Evolutionary conservation across 208 protist genomes (phyloP).

Genomic region (Leishmania turanica): DNA sequence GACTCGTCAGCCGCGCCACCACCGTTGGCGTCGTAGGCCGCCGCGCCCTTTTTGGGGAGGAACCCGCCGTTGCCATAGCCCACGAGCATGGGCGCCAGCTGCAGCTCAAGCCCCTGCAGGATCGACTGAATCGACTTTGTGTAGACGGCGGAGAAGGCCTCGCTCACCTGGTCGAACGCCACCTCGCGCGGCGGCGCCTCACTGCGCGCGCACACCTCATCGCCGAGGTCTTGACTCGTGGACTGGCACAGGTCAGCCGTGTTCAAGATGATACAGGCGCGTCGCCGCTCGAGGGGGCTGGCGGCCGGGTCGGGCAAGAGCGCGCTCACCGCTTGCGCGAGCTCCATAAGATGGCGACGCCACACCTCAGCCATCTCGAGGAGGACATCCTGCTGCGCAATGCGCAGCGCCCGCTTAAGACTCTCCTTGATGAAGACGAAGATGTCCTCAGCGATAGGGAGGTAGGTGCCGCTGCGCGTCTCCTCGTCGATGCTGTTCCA

Average conservation of each 20-base stretch:
- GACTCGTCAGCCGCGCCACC: constrained; percentile 56
- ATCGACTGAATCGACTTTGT: constrained; percentile 65
- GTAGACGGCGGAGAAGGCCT: constrained; percentile 79
- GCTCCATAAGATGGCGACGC: constrained; percentile 73
- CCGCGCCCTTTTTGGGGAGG: constrained; percentile 19
- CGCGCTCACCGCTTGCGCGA: constrained; percentile 37
- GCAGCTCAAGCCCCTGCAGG: constrained; percentile 60
- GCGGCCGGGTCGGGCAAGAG: constrained; percentile 49
- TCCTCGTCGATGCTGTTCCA: constrained; percentile 72
- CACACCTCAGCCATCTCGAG: constrained; percentile 88
- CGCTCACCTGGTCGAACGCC: constrained; percentile 71
- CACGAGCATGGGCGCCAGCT: constrained; percentile 54
- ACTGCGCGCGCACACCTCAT: constrained; percentile 73
- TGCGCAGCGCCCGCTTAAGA: constrained; percentile 77
- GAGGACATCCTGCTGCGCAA: constrained; percentile 88
- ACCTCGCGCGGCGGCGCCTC: constrained; percentile 71
- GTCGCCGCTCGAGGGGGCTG: constrained; percentile 56
- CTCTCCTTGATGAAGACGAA: constrained; percentile 93
- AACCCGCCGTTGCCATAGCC: constrained; percentile 77
- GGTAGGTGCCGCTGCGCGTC: constrained; percentile 51
- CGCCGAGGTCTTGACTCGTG: constrained; percentile 73
- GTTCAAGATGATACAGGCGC: constrained; percentile 88
- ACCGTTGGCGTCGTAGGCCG: constrained; percentile 14
- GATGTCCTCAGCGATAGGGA: constrained; percentile 88
- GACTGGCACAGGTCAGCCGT: constrained; percentile 84